Evolutionary conservation across 371 early-diverging fungal genomes (phyloP).

Genomic region (Actinomortierella wolfii): DNA sequence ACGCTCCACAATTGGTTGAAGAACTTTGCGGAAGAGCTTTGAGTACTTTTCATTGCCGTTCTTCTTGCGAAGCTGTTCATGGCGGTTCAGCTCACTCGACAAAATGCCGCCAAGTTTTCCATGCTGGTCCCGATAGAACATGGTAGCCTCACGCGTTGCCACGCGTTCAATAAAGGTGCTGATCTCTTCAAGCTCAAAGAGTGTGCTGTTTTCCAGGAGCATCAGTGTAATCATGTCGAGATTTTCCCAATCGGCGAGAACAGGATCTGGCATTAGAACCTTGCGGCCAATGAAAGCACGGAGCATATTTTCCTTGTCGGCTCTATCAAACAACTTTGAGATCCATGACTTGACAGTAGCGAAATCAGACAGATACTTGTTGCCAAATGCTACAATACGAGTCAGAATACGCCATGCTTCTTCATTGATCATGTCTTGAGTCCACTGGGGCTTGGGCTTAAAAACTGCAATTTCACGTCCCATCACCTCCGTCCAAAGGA

Average conservation of each 20-base stretch:
- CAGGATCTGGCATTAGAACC: slow-evolving; percentile 17
- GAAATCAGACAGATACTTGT: slow-evolving; percentile 11
- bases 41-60: not conserved
- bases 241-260: slow-evolving; percentile 34
- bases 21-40: not conserved
- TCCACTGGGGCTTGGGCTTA: slow-evolving; percentile 16
- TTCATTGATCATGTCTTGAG: slow-evolving; percentile 20
- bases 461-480: slow-evolving; percentile 28
- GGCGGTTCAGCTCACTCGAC: slow-evolving; percentile 3
- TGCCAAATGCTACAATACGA: slow-evolving; percentile 24
- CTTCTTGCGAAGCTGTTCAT: not conserved
- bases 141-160: slow-evolving; percentile 12
- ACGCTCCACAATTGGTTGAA: slow-evolving; percentile 23
- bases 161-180: slow-evolving; percentile 20
- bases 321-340: not conserved
- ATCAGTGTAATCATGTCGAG: slow-evolving; percentile 12
- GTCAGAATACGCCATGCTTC: slow-evolving; percentile 21
- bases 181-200: slow-evolving; percentile 18
- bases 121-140: slow-evolving; percentile 23
- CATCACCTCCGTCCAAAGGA: slow-evolving; percentile 23
- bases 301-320: slow-evolving; percentile 7
- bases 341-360: slow-evolving; percentile 12
- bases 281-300: slow-evolving; percentile 10
- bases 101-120: slow-evolving; percentile 2
- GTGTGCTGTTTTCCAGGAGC: not conserved